Conservation (phyloP, 768 basidiomycete species). For the Nevesoporus exiguus region DNA sequence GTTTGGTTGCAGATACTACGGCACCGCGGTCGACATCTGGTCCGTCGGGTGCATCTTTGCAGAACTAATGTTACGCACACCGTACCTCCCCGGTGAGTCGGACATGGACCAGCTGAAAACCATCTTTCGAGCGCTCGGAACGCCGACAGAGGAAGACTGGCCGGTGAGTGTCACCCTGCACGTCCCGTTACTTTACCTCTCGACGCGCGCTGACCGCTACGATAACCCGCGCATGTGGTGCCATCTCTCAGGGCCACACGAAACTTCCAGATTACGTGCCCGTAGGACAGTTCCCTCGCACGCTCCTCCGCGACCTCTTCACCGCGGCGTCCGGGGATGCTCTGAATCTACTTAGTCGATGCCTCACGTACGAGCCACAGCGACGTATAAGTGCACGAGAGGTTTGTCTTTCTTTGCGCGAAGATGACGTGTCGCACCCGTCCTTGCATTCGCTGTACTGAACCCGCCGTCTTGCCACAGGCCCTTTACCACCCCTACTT, state of each 20-base stretch:
- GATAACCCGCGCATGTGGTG: neutral
- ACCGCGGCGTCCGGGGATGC: constrained; percentile 86
- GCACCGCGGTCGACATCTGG: constrained; percentile 93
- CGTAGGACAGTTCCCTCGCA: constrained; percentile 81
- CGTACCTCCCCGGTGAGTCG: constrained; percentile 91
- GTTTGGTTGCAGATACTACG: constrained; percentile 87
- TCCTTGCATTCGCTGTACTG: neutral
- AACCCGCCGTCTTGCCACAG: constrained; percentile 36
- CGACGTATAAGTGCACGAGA: constrained; percentile 77
- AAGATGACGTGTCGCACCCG: neutral
- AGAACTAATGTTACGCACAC: constrained; percentile 93
- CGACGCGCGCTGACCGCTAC: neutral
- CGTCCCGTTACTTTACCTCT: neutral
- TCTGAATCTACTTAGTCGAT: constrained; percentile 74
- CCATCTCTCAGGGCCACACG: constrained; percentile 66
- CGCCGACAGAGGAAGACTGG: constrained; percentile 97
- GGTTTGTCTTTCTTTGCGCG: constrained; percentile 39
- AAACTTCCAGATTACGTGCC: constrained; percentile 88
- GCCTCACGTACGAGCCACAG: constrained; percentile 82
- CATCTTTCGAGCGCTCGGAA: constrained; percentile 91
- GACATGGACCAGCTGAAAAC: constrained; percentile 97
- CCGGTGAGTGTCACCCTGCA: constrained; percentile 54
- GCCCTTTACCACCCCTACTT: constrained; percentile 89
- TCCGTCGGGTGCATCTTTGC: constrained; percentile 98
- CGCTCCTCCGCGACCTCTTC: constrained; percentile 81